Percentiles rank a stretch among this genome's conserved stretches.
phyloP scores from a whole-genome alignment of 1,284 basidiomycete genomes.

The Ustilago esculenta region DNA sequence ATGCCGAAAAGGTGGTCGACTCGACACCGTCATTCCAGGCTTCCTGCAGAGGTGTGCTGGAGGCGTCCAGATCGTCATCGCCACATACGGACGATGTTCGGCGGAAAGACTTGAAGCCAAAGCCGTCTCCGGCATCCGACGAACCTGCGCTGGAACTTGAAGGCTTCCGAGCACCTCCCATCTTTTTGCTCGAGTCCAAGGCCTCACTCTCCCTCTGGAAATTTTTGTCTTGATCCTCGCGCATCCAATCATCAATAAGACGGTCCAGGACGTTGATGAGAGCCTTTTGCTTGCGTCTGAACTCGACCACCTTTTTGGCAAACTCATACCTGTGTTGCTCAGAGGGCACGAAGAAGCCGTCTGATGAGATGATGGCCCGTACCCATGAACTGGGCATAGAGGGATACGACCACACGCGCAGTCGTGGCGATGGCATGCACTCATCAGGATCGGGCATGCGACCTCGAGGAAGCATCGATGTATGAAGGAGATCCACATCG shows the following conservation, averaged over 20 bases:
- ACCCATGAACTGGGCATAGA: slow-evolving; percentile 77
- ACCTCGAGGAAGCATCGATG: slow-evolving; percentile 44
- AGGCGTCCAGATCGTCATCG: slow-evolving; percentile 29
- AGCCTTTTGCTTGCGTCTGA: slow-evolving; percentile 71
- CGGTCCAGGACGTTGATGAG: slow-evolving; percentile 38
- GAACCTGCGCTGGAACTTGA: slow-evolving; percentile 14
- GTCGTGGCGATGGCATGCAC: slow-evolving; percentile 63
- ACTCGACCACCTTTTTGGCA: slow-evolving; percentile 79
- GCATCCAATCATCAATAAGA: slow-evolving; percentile 38
- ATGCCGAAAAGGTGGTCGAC: slow-evolving; percentile 22
- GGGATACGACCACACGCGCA: slow-evolving; percentile 70
- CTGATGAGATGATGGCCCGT: slow-evolving; percentile 78
- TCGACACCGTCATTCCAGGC: slow-evolving; percentile 37
- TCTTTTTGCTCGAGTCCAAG: slow-evolving; percentile 14
- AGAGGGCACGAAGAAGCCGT: slow-evolving; percentile 80
- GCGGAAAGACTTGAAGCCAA: slow-evolving; percentile 43
- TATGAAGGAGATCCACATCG: slow-evolving; percentile 44
- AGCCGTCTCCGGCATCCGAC: slow-evolving; percentile 33
- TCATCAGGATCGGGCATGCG: slow-evolving; percentile 44
- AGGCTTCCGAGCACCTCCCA: slow-evolving; percentile 8
- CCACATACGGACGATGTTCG: slow-evolving; percentile 11
- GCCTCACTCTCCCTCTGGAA: not conserved
- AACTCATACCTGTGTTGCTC: slow-evolving; percentile 84
- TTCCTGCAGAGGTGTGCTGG: slow-evolving; percentile 33
- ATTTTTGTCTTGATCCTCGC: slow-evolving; percentile 15